Percentiles rank a stretch among this genome's conserved stretches.
phyloP scores from a whole-genome alignment of 139 green algal species.

The Mesotaenium endlicherianum region DNA sequence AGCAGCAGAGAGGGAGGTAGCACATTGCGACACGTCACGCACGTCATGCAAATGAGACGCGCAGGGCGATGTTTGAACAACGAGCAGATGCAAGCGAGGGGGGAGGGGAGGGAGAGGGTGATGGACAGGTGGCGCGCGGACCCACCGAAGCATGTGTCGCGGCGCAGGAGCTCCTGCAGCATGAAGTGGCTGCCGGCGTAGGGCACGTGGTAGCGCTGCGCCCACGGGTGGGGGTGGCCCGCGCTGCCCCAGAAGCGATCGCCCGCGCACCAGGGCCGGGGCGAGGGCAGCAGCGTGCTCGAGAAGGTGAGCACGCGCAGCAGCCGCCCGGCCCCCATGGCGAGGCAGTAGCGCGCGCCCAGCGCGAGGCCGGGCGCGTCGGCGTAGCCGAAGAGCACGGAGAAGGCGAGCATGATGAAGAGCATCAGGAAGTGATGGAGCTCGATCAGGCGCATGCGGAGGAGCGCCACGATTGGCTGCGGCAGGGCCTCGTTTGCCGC shows the following conservation, averaged over 20 bases:
- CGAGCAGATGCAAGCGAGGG: too few species aligned
- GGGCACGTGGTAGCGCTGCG: slow-evolving; percentile 28
- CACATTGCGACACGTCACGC: too few species aligned
- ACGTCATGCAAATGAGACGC: too few species aligned
- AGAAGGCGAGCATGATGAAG: slow-evolving; percentile 51
- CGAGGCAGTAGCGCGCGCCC: slow-evolving; percentile 30
- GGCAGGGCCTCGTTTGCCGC: slow-evolving; percentile 32
- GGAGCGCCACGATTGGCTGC: neutral
- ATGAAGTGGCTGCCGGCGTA: neutral
- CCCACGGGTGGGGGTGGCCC: slow-evolving; percentile 35
- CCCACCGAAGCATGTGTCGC: slow-evolving; percentile 24
- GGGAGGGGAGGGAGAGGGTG: too few species aligned
- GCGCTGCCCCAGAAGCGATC: neutral
- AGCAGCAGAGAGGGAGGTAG: too few species aligned
- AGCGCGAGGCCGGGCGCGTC: slow-evolving; percentile 14
- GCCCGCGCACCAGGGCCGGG: slow-evolving; percentile 32
- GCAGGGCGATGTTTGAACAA: too few species aligned
- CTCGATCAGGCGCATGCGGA: slow-evolving; percentile 29
- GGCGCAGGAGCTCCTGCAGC: slow-evolving; percentile 17
- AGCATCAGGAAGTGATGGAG: slow-evolving; percentile 51
- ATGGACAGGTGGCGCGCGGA: too few species aligned
- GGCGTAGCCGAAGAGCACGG: slow-evolving; percentile 33
- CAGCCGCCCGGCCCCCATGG: slow-evolving; percentile 22
- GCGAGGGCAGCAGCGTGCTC: slow-evolving; percentile 39
- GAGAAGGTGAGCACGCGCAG: slow-evolving; percentile 36